A percentile compares a stretch with the other conserved stretches of the same genome.
Evolutionary conservation across 352 stramenopile genomes (phyloP).

Genomic region (Phytophthora ohioensis): DNA sequence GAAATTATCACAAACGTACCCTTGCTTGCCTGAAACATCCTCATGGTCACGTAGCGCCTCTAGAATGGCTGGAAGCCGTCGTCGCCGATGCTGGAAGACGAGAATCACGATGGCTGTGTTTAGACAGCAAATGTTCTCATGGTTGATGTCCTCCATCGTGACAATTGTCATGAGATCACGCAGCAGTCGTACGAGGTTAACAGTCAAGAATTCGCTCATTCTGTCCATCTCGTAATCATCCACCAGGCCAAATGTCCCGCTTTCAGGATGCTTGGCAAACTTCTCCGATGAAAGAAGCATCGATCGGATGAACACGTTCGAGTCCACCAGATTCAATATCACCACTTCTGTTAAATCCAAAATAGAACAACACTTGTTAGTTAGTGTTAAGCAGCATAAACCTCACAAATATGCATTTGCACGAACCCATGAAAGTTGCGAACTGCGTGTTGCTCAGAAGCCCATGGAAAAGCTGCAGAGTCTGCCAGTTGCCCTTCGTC

Average conservation of each 20-base stretch:
- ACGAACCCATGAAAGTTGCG: conserved; percentile 89
- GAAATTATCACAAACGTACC: conserved; percentile 91
- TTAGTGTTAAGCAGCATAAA: not conserved
- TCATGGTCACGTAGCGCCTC: conserved; percentile 74
- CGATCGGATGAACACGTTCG: conserved; percentile 97
- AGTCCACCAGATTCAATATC: conserved; percentile 95
- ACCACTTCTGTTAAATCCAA: conserved; percentile 77
- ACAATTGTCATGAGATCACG: conserved; percentile 96
- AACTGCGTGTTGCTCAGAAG: conserved; percentile 91
- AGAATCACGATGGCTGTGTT: conserved; percentile 97
- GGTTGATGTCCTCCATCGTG: conserved; percentile 95
- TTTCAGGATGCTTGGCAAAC: conserved; percentile 55
- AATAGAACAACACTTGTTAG: conserved; percentile 16
- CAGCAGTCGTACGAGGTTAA: conserved; percentile 92
- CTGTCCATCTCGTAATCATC: conserved; percentile 77
- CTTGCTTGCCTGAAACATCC: conserved; percentile 65
- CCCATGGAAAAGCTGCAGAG: conserved; percentile 91
- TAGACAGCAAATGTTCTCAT: conserved; percentile 98
- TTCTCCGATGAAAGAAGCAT: conserved; percentile 88
- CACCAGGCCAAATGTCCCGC: conserved; percentile 50
- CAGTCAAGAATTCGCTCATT: conserved; percentile 88
- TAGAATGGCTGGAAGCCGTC: conserved; percentile 77
- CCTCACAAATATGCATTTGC: conserved; percentile 1
- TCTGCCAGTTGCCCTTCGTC: conserved; percentile 93
- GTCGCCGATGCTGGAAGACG: conserved; percentile 94